Base-by-base conservation (phyloP, 768 basidiomycete genomes). In the Boletus tomentosulus region DNA sequence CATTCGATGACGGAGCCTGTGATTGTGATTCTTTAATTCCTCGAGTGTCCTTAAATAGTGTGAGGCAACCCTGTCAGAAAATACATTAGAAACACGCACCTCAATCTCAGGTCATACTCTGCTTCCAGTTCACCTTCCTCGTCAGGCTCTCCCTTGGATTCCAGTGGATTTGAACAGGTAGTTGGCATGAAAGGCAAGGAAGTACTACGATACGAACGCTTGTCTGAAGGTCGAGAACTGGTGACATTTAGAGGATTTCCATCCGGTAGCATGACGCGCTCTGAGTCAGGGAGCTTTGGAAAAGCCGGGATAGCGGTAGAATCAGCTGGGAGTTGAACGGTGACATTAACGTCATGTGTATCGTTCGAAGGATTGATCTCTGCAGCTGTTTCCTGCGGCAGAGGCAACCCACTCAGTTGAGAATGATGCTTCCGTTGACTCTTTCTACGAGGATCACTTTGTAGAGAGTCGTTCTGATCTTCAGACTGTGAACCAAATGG, bases 1-100 rank as follows among this genome's bases (percentile, higher is more conserved):
- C 27, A 89, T 73, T 27, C 87, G 73, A 59, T 87, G 84, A 33
- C 88, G 80, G 37, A 86, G 81, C 50, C 82, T 76, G 53, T 82
- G 77, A 56, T 92, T 92, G 61, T 87, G 83, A 12, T 74, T 68
- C 49, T 73, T 72, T 11, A 80, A 69, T 46, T 84, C 80, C 48
- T 84, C 81, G 28, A 92, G 70, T 15, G 85, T 71, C 51, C 89
- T 90, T 60, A 8, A 1, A 51, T 27, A 38, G 46, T 27, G 38
- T 57, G 27, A 58, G 41, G 46, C 31, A 39, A 41, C 35, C 3
- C 15, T 35, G 16, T 31, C n/a, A 24, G 11, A 55, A 37, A 28
- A 13, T n/a, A 25, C 25, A 28, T 28, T 30, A 46, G 38, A 57
- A 41, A 49, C 25, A 48, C 66, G 24, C 22, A 60, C 68, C 60